A percentile compares a stretch with the other conserved stretches of the same genome.
Evolutionary conservation across 2,329 filamentous ascomycete genomes (phyloP).

Genomic region (Aspergillus felis): DNA sequence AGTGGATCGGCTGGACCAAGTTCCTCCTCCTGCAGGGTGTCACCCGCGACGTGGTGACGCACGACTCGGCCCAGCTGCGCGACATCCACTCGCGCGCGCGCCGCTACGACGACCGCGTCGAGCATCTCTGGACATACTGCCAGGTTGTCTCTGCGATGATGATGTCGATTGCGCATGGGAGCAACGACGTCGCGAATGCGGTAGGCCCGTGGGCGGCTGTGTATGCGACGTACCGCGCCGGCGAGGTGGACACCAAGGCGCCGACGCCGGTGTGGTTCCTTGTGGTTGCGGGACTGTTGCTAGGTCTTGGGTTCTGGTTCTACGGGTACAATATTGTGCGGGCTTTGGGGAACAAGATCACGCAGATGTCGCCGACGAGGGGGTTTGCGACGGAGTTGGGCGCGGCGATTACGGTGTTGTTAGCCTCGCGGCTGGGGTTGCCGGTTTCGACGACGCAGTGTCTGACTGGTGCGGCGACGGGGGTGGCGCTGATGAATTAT

Average conservation of each 20-base stretch:
- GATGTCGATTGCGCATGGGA: conserved; percentile 44
- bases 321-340: conserved; percentile 42
- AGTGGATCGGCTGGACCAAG: conserved; percentile 39
- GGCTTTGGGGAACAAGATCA: conserved; percentile 41
- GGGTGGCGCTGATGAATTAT: conserved; percentile 36
- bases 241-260: conserved; percentile 28
- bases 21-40: conserved; percentile 44
- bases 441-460: conserved; percentile 39
- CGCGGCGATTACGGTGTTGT: conserved; percentile 38
- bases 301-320: conserved; percentile 42
- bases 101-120: conserved; percentile 45
- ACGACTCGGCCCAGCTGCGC: conserved; percentile 37
- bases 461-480: conserved; percentile 33
- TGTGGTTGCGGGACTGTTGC: conserved; percentile 35
- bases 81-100: conserved; percentile 40
- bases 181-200: conserved; percentile 44
- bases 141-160: conserved; percentile 41
- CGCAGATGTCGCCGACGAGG: conserved; percentile 34
- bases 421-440: conserved; percentile 32
- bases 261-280: conserved; percentile 41
- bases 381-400: conserved; percentile 38
- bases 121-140: conserved; percentile 47
- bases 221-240: conserved; percentile 34
- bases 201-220: conserved; percentile 40
- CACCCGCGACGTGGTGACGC: conserved; percentile 40